Evolutionary conservation across 73 alveolate genomes (phyloP), one percentile per base, ranked within the genome.

Genomic region (Paramecium caudatum): DNA sequence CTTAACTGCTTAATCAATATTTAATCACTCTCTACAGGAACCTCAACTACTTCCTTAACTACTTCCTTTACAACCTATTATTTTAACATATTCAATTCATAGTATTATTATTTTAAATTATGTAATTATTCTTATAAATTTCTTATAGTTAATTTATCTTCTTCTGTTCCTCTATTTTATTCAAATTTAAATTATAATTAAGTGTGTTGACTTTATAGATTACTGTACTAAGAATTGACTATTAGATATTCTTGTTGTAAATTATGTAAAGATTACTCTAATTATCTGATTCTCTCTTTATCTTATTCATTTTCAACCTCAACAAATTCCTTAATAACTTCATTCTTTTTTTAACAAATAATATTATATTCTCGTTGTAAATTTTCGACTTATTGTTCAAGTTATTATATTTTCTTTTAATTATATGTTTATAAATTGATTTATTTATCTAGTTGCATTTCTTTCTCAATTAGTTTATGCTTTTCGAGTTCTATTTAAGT

Each of bases 61-160:
- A 74, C 88, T 74, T 74, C 88, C 32, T 74, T 74, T 16, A 39
- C 16, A 1, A 74, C 88, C 43, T 74, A 30, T 43, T 74, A 74
- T 74, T 74, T 74, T 68, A 27, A 12, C 4, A n/a, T 6, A 45
- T 45, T 74, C 27, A 74, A 55, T 4, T 55, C 46, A 19, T 2
- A 55, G n/a, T 55, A 55, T 55, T 55, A 10, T 4, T 55, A 37
- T 10, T 16, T 55, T 27, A 55, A 0, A 0, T 12, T 55, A 34
- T 8, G 16, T 41, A 74, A 8, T 43, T 41, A 43, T 15, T 74
- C 69, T 74, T 74, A 41, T 3, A 74, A 39, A 8, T 37, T 13
- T 10, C 15, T 74, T 37, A 74, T 74, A 41, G 19, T 41, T 16
- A 41, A 34, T 43, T 21, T 74, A 43, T 74, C 88, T 10, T 37